Base-by-base conservation (phyloP, 2,329 filamentous ascomycete species). In the Pyricularia sp. region DNA sequence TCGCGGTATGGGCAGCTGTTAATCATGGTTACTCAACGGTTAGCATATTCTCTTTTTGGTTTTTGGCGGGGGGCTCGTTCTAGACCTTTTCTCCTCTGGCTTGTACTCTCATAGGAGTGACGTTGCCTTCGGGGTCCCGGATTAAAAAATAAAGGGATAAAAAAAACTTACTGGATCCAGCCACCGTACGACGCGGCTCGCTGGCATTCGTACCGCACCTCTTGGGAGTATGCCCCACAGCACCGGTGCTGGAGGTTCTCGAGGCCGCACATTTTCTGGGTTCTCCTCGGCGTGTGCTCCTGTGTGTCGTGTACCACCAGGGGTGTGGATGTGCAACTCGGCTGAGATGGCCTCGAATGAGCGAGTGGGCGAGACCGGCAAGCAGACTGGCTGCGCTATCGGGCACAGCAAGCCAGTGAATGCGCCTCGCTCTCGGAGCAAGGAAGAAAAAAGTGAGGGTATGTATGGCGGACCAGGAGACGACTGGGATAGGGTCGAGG, bases 181-280 rank as follows among this genome's bases (percentile, higher is more conserved):
- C 58, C 58, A 26, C 58, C 58, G 58, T 61, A 61, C 23, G 58
- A 61, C 58, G 58, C 14, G 12, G 58, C 58, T 17, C 58, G 23
- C 12, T 26, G 58, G 58, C 58, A 61, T 4, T n/a, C 58, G 25
- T 61, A 61, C 10, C 58, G 58, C 10, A 61, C 58, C 58, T 61
- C 58, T n/a, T 61, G 58, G 58, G 58, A 61, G 58, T 61, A 61
- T 1, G 58, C n/a, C 42, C 42, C 42, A 50, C 66, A 67, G 50
- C 66, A 67, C 26, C 50, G 42, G 66, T 67, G 50, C 66, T 67
- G 66, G 1, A 67, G 14, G 28, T 67, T 50, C 66, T 67, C 66
- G 26, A 67, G 50, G 20, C 30, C 50, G 66, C 66, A 67, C 66
- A 67, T 67, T 65, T 10, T 20, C 28, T 20, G 5, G 5, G 2